A percentile compares a stretch with the other conserved stretches of the same genome.
Conservation (phyloP, 768 basidiomycete genomes). For the Suillus decipiens region DNA sequence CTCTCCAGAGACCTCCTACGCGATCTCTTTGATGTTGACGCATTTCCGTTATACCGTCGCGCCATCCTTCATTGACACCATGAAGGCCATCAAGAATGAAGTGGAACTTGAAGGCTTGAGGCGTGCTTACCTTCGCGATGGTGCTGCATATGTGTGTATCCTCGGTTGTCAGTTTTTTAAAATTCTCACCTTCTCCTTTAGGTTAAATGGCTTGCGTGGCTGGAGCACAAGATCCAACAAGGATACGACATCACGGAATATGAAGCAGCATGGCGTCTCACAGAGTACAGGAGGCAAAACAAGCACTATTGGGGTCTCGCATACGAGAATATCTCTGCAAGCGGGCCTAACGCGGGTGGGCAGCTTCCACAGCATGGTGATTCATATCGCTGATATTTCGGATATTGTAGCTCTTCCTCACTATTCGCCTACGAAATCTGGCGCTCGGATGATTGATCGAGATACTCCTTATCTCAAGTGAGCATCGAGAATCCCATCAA, state of each 20-base stretch:
- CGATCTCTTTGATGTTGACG: conserved; percentile 83
- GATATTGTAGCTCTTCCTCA: conserved; percentile 74
- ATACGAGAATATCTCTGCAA: conserved; percentile 88
- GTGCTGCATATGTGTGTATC: conserved; percentile 72
- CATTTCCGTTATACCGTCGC: conserved; percentile 77
- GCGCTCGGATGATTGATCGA: conserved; percentile 72
- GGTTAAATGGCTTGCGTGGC: conserved; percentile 87
- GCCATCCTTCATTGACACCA: conserved; percentile 68
- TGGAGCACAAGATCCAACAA: conserved; percentile 75
- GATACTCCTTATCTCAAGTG: conserved; percentile 89
- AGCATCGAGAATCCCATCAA: conserved; percentile 29
- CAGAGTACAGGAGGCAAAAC: conserved; percentile 69
- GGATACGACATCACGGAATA: conserved; percentile 89
- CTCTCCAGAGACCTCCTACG: conserved; percentile 74
- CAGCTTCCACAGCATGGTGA: conserved; percentile 3
- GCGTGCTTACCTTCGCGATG: conserved; percentile 88
- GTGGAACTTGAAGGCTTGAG: conserved; percentile 82
- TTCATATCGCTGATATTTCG: conserved; percentile 7
- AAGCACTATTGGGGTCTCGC: conserved; percentile 83
- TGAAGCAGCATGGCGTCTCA: conserved; percentile 84
- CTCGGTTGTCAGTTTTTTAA: conserved; percentile 12
- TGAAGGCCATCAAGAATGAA: conserved; percentile 89
- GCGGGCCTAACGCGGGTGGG: conserved; percentile 81
- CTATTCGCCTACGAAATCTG: conserved; percentile 74
- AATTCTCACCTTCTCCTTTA: conserved; percentile 27